Conservation (phyloP, 768 basidiomycete species). For the Trametes sanguinea region DNA sequence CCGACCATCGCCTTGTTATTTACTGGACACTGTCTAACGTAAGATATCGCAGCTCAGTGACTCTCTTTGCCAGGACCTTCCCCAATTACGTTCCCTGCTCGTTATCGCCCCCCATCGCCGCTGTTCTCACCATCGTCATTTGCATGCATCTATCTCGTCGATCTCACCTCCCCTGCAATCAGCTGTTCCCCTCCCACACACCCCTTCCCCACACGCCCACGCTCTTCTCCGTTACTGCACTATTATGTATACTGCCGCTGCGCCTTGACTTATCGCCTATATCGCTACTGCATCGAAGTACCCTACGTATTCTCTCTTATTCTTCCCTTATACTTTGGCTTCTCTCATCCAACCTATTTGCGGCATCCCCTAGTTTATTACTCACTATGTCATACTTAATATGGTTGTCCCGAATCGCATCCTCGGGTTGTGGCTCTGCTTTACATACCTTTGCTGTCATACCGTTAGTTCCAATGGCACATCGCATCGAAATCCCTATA, state of each 20-base stretch:
- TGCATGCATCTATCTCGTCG: constrained; percentile 18
- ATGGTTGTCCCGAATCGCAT: background rate
- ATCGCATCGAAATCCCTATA: background rate
- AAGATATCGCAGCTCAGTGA: constrained; percentile 16
- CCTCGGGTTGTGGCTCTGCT: background rate
- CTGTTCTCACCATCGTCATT: constrained; percentile 19
- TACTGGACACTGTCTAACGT: constrained; percentile 13
- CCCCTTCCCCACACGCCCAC: constrained; percentile 6
- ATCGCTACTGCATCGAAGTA: constrained; percentile 17
- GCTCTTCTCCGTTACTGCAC: constrained; percentile 13
- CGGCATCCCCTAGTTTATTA: constrained; percentile 16
- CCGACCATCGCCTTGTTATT: constrained; percentile 21
- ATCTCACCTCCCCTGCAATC: background rate
- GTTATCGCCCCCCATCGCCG: constrained; percentile 23
- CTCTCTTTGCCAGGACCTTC: constrained; percentile 7
- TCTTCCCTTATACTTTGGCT: background rate
- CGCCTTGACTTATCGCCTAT: constrained; percentile 22
- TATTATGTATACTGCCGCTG: constrained; percentile 21
- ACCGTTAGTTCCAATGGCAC: background rate
- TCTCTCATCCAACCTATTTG: background rate
- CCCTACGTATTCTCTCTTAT: constrained; percentile 10
- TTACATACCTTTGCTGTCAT: constrained; percentile 3
- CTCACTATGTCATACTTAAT: constrained; percentile 16
- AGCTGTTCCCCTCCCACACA: constrained; percentile 11
- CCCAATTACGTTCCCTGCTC: constrained; percentile 16